Conservation (phyloP, 1,139 yeast genomes). For the Suhomyces bribrorum region DNA sequence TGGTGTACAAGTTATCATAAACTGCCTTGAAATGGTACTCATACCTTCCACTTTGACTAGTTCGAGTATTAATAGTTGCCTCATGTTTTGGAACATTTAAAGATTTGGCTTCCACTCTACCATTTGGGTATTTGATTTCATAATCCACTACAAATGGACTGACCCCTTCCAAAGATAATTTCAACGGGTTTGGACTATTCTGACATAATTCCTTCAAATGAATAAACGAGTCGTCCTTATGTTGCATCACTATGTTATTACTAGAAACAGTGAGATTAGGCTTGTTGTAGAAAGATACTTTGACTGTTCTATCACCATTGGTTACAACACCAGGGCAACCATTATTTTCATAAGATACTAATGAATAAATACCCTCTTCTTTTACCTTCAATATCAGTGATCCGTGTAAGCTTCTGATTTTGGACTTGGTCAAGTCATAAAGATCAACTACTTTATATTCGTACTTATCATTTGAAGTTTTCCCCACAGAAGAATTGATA, state of each 20-base stretch:
- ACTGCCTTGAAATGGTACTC: constrained; percentile 61
- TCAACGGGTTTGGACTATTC: constrained; percentile 27
- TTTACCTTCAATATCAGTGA: constrained; percentile 43
- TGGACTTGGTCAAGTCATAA: constrained; percentile 24
- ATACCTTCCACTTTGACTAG: constrained; percentile 54
- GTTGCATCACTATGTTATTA: constrained; percentile 22
- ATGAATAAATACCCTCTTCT: constrained; percentile 63
- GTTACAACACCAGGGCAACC: constrained; percentile 66
- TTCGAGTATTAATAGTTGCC: constrained; percentile 34
- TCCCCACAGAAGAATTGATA: constrained; percentile 33
- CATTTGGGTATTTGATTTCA: constrained; percentile 62
- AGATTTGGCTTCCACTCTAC: constrained; percentile 38
- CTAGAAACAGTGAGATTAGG: constrained; percentile 49
- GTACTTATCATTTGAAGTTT: constrained; percentile 26
- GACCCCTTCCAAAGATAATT: constrained; percentile 49
- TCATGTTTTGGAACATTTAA: constrained; percentile 32
- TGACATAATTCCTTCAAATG: constrained; percentile 39
- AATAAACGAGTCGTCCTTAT: constrained; percentile 17
- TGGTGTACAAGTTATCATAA: constrained; percentile 66
- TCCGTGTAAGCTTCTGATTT: constrained; percentile 27
- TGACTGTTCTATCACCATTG: constrained; percentile 32
- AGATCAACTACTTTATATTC: constrained; percentile 25
- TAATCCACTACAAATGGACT: constrained; percentile 77
- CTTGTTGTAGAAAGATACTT: constrained; percentile 52
- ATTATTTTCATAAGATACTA: constrained; percentile 61